Conservation (phyloP, 2,329 filamentous ascomycete species). For the Fusarium transvaalense region DNA sequence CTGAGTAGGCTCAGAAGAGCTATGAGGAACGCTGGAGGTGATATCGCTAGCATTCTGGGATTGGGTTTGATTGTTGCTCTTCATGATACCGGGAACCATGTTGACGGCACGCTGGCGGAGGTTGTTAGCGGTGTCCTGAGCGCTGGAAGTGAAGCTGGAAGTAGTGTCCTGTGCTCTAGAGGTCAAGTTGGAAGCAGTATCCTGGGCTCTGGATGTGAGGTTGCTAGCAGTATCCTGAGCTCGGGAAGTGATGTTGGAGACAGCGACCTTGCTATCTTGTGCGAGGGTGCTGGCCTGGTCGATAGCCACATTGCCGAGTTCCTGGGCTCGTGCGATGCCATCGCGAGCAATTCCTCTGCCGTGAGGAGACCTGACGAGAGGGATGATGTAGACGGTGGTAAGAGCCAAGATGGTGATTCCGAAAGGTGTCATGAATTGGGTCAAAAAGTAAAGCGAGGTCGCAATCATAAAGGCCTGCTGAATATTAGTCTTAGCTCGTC, state of each 20-base stretch:
- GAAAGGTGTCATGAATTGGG: slow-evolving; percentile 36
- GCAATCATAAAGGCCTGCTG: slow-evolving; percentile 19
- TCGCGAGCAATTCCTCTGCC: slow-evolving; percentile 28
- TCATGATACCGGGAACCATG: slow-evolving; percentile 18
- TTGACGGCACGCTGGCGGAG: slow-evolving; percentile 18
- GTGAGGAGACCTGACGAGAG: slow-evolving; percentile 29
- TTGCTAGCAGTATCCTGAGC: slow-evolving; percentile 20
- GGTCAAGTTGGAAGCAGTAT: slow-evolving; percentile 2
- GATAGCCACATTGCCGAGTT: slow-evolving; percentile 22
- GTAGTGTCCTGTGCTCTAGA: slow-evolving; percentile 10
- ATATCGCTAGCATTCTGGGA: slow-evolving; percentile 3
- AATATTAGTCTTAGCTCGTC: not conserved
- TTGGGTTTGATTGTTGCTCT: not conserved
- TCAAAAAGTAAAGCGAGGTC: slow-evolving; percentile 21
- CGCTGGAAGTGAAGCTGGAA: slow-evolving; percentile 25
- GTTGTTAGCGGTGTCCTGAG: slow-evolving; percentile 23
- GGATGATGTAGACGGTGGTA: slow-evolving; percentile 27
- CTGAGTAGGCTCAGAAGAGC: slow-evolving; percentile 5
- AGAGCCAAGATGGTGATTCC: slow-evolving; percentile 28
- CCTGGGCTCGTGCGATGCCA: slow-evolving; percentile 23
- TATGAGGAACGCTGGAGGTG: slow-evolving; percentile 8
- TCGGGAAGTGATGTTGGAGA: slow-evolving; percentile 26
- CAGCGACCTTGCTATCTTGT: slow-evolving; percentile 25
- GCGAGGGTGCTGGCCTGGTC: slow-evolving; percentile 29
- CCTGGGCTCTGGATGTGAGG: slow-evolving; percentile 1